Evolutionary conservation across 441 rosid species (phyloP).

Genomic region (Pelargonium fulgidum): DNA sequence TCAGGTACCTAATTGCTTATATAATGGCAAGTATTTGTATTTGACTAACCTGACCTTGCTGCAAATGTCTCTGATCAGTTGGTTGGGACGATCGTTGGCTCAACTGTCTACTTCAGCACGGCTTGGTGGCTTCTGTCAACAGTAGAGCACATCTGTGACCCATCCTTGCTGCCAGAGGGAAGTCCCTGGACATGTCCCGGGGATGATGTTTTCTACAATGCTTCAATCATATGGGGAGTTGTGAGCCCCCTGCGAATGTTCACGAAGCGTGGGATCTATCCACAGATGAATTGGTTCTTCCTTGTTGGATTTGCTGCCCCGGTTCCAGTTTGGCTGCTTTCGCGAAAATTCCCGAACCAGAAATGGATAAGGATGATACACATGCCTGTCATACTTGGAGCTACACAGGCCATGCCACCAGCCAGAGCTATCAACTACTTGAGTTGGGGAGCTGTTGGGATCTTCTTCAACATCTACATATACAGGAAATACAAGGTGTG

Average conservation of each 20-base stretch:
- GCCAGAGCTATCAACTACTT: neutral
- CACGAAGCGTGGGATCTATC: neutral
- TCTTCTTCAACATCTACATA: neutral
- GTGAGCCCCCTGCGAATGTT: neutral
- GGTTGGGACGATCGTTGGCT: neutral
- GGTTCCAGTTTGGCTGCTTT: neutral
- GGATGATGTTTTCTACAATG: neutral
- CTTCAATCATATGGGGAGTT: neutral
- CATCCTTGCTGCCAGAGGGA: neutral
- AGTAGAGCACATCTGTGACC: neutral
- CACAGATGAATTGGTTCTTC: conserved; percentile 1
- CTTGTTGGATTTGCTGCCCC: neutral
- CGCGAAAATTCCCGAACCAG: neutral
- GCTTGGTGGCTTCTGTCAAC: neutral
- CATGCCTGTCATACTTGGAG: conserved; percentile 1
- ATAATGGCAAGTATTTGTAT: no score
- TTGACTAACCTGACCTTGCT: no score
- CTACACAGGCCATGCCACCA: neutral
- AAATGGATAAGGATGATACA: neutral
- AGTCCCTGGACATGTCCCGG: conserved; percentile 5
- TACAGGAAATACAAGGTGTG: neutral
- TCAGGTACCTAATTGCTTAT: neutral
- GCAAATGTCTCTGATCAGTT: neutral
- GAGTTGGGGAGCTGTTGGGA: conserved; percentile 1
- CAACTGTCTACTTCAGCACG: conserved; percentile 4